phyloP scores from a whole-genome alignment of 2,329 filamentous ascomycete species.

The Sporothrix inflata region DNA sequence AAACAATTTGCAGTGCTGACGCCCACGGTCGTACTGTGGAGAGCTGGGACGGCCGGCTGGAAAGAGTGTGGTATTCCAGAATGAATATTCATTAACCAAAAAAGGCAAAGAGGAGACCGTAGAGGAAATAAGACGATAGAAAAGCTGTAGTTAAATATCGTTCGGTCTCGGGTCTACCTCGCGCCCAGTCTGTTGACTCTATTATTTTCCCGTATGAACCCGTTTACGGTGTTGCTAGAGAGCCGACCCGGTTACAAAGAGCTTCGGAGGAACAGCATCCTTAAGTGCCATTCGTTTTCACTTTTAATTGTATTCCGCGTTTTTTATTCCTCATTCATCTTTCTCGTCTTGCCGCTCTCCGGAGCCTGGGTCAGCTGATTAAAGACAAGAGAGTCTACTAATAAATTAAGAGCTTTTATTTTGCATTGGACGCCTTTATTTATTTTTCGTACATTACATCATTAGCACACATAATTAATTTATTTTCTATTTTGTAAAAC shows the following conservation, averaged over 20 bases:
- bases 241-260: background rate
- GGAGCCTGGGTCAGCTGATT: too few species aligned
- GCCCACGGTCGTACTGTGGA: background rate
- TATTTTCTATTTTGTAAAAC: too few species aligned
- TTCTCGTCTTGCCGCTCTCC: too few species aligned
- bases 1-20: background rate
- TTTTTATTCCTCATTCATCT: background rate
- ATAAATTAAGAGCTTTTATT: too few species aligned
- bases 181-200: too few species aligned
- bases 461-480: too few species aligned
- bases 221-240: background rate
- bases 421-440: too few species aligned
- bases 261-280: background rate
- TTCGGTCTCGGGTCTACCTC: background rate
- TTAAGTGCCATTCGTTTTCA: background rate
- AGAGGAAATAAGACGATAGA: background rate
- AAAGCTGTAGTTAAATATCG: background rate
- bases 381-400: too few species aligned
- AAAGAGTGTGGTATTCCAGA: too few species aligned
- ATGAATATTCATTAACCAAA: background rate
- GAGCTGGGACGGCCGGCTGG: background rate
- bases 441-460: too few species aligned
- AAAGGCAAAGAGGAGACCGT: background rate
- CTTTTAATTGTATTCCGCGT: background rate
- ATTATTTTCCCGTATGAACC: background rate